These are phyloP conservation scores for Neurospora intermedia DNA, from an alignment of 495 filamentous ascomycete species.

Conservation along the genomic window DNA sequence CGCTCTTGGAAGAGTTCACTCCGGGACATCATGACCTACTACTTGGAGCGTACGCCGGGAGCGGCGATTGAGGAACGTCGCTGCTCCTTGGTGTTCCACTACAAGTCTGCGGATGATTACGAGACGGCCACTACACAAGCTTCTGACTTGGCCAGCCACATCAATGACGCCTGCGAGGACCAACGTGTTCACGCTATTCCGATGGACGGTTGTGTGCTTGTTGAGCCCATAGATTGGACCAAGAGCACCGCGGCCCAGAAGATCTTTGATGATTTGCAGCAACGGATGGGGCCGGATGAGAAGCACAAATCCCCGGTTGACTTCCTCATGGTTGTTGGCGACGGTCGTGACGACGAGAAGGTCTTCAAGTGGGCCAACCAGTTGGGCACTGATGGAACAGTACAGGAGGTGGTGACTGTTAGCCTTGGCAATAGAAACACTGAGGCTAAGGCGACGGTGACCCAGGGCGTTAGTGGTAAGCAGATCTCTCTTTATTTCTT, in stretches of 20 bases:
- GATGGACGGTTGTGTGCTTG: slow-evolving; percentile 62
- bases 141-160: slow-evolving; percentile 78
- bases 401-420: slow-evolving; percentile 60
- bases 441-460: slow-evolving; percentile 73
- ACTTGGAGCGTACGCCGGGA: slow-evolving; percentile 76
- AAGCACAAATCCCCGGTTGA: slow-evolving; percentile 45
- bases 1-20: slow-evolving; percentile 69
- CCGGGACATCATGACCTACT: slow-evolving; percentile 68
- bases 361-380: slow-evolving; percentile 90
- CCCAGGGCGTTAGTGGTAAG: slow-evolving; percentile 80
- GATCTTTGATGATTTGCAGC: slow-evolving; percentile 51
- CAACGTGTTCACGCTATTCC: slow-evolving; percentile 77
- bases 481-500: slow-evolving; percentile 7
- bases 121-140: slow-evolving; percentile 63
- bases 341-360: slow-evolving; percentile 84
- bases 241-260: slow-evolving; percentile 69
- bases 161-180: slow-evolving; percentile 79
- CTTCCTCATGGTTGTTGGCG: slow-evolving; percentile 78
- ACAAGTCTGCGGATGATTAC: slow-evolving; percentile 68
- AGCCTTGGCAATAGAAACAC: slow-evolving; percentile 77
- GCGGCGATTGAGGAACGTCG: slow-evolving; percentile 77
- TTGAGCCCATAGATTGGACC: slow-evolving; percentile 71
- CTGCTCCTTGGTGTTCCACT: slow-evolving; percentile 81
- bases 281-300: slow-evolving; percentile 26
- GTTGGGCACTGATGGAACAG: slow-evolving; percentile 38